These are phyloP conservation scores for Lagerstroemia speciosa DNA, from an alignment of 345 rosid genomes.

Conservation along the genomic window DNA sequence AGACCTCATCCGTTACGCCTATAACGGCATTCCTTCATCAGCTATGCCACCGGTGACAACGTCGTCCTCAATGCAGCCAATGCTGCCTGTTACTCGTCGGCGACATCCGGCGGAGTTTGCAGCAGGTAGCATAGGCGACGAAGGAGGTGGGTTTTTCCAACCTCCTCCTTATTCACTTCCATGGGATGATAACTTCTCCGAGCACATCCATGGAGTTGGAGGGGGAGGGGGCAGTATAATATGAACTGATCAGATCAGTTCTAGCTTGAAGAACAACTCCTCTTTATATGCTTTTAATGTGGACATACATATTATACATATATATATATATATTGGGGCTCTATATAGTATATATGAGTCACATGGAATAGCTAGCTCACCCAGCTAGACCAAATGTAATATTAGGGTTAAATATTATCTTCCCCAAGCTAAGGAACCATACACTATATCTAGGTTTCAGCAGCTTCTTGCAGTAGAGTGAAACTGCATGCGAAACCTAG, in stretches of 20 bases:
- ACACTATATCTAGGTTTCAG: slow-evolving; percentile 2
- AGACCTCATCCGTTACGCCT: slow-evolving; percentile 58
- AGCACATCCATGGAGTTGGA: slow-evolving; percentile 40
- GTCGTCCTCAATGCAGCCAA: slow-evolving; percentile 1
- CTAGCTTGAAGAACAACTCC: background rate
- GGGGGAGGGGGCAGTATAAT: slow-evolving; percentile 9
- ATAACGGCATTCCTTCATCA: slow-evolving; percentile 16
- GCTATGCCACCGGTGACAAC: background rate
- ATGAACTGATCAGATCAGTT: background rate
- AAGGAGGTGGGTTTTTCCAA: slow-evolving; percentile 17
- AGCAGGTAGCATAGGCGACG: slow-evolving; percentile 7
- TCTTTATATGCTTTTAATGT: background rate
- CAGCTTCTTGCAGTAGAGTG: background rate
- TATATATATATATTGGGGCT: background rate
- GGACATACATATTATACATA: background rate
- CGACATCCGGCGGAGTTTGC: slow-evolving; percentile 2
- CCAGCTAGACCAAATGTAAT: background rate
- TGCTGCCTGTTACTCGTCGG: slow-evolving; percentile 4
- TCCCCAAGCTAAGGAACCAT: slow-evolving; percentile 1
- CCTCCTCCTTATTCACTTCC: slow-evolving; percentile 20
- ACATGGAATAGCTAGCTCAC: slow-evolving; percentile 5
- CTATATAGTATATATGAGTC: background rate
- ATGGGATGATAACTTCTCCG: slow-evolving; percentile 34
- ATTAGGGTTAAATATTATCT: background rate
- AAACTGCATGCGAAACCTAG: background rate